phyloP scores from a whole-genome alignment of 495 filamentous ascomycete species.

The Aspergillus sclerotiicarbonarius region DNA sequence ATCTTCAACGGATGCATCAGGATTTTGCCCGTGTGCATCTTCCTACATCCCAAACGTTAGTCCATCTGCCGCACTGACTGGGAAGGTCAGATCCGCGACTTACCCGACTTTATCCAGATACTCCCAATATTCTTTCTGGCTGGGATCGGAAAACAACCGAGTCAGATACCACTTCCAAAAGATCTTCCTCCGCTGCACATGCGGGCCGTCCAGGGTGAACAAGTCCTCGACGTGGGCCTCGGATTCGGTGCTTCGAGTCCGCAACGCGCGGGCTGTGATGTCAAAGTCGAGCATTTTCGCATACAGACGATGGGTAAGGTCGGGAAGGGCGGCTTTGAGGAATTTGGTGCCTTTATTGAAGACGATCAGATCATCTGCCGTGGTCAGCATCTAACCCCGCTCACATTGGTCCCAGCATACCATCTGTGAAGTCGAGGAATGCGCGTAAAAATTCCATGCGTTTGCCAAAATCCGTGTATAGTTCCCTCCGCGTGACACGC shows the following conservation, averaged over 20 bases:
- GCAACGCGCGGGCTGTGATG: slow-evolving; percentile 59
- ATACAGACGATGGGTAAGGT: slow-evolving; percentile 56
- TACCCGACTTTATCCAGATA: slow-evolving; percentile 64
- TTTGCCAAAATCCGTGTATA: slow-evolving; percentile 57
- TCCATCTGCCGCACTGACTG: not conserved
- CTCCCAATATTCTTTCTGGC: slow-evolving; percentile 61
- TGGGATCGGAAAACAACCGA: slow-evolving; percentile 60
- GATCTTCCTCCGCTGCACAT: slow-evolving; percentile 62
- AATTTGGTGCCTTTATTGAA: slow-evolving; percentile 57
- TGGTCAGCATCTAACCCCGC: not conserved
- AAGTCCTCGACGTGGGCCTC: slow-evolving; percentile 47
- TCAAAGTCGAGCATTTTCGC: slow-evolving; percentile 61
- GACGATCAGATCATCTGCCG: slow-evolving; percentile 54
- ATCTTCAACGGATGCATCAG: slow-evolving; percentile 44
- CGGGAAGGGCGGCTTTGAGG: slow-evolving; percentile 60
- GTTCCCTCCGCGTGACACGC: slow-evolving; percentile 56
- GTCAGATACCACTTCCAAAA: slow-evolving; percentile 60
- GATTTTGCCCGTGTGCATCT: slow-evolving; percentile 11
- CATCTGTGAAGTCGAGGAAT: slow-evolving; percentile 58
- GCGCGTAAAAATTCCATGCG: slow-evolving; percentile 59
- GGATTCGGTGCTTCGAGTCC: slow-evolving; percentile 62
- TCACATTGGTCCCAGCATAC: slow-evolving; percentile 32
- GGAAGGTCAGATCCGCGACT: not conserved
- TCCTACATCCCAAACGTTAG: not conserved
- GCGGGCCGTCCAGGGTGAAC: slow-evolving; percentile 53